Conservation (phyloP, 768 basidiomycete species). For the Gymnopilus junonius region DNA sequence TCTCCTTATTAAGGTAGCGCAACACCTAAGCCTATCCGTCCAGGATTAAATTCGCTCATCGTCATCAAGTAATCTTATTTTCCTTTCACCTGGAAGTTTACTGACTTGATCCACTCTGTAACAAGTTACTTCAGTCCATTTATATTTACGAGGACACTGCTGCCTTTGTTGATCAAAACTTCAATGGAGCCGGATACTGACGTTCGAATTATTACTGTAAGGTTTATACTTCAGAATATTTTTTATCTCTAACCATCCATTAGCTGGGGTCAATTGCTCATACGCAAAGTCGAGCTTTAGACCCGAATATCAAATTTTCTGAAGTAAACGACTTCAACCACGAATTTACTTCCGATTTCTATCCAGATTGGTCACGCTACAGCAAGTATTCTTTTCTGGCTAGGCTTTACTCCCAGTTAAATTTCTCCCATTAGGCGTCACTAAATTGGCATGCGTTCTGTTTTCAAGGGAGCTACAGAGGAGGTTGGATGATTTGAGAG, state of each 20-base stretch:
- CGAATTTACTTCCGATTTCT: slow-evolving; percentile 30
- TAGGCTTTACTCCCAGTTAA: background rate
- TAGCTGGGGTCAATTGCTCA: slow-evolving; percentile 34
- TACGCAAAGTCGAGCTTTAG: slow-evolving; percentile 21
- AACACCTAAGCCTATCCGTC: background rate
- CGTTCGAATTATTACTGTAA: slow-evolving; percentile 36
- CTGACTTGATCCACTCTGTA: background rate
- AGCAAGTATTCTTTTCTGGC: slow-evolving; percentile 12
- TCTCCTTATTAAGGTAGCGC: background rate
- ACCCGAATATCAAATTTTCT: slow-evolving; percentile 30
- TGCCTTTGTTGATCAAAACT: slow-evolving; percentile 34
- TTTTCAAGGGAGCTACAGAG: slow-evolving; percentile 52
- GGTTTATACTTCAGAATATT: background rate
- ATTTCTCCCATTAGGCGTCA: slow-evolving; percentile 32
- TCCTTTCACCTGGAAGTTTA: background rate
- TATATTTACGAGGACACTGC: slow-evolving; percentile 30
- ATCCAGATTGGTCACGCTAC: slow-evolving; percentile 31
- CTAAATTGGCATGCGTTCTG: slow-evolving; percentile 53
- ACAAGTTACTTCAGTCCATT: slow-evolving; percentile 33
- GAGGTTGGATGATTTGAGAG: slow-evolving; percentile 34
- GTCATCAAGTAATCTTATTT: slow-evolving; percentile 25
- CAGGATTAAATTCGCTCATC: slow-evolving; percentile 20
- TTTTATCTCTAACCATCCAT: background rate
- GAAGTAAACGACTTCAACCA: slow-evolving; percentile 35
- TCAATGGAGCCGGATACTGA: slow-evolving; percentile 30